Evolutionary conservation across 495 filamentous ascomycete species (phyloP).

Genomic region (Trichodelitschia bisporula): DNA sequence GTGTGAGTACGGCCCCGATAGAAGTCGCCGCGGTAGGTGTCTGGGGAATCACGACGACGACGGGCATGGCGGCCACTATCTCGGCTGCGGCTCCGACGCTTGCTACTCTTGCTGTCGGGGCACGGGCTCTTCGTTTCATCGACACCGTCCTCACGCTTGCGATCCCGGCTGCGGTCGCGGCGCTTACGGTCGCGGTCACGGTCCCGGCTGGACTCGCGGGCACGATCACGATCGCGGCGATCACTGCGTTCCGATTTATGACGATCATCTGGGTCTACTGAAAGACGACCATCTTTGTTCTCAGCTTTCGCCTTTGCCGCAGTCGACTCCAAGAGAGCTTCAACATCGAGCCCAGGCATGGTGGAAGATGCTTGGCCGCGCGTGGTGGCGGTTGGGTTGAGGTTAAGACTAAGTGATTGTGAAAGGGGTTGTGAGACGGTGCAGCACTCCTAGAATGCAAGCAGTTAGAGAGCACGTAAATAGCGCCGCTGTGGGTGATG

Average conservation of each 20-base stretch:
- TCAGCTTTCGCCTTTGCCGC: slow-evolving; percentile 16
- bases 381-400: no score
- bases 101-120: slow-evolving; percentile 50
- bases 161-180: slow-evolving; percentile 37
- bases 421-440: no score
- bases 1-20: slow-evolving; percentile 40
- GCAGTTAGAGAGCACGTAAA: no score
- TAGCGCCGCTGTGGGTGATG: no score
- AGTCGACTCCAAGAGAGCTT: slow-evolving; percentile 80
- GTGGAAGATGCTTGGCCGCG: no score
- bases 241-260: slow-evolving; percentile 31
- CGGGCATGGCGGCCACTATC: slow-evolving; percentile 52
- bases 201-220: slow-evolving; percentile 22
- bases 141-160: slow-evolving; percentile 30
- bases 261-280: slow-evolving; percentile 18
- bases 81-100: slow-evolving; percentile 58
- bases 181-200: slow-evolving; percentile 35
- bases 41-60: slow-evolving; percentile 25
- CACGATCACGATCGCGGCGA: slow-evolving; percentile 28
- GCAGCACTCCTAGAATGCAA: no score
- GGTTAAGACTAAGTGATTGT: no score
- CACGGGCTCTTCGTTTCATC: slow-evolving; percentile 57
- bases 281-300: not conserved
- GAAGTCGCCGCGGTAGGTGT: slow-evolving; percentile 17
- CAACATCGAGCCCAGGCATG: slow-evolving; percentile 84